Conservation (phyloP, 2,329 filamentous ascomycete genomes). For the Diaporthe longicolla region DNA sequence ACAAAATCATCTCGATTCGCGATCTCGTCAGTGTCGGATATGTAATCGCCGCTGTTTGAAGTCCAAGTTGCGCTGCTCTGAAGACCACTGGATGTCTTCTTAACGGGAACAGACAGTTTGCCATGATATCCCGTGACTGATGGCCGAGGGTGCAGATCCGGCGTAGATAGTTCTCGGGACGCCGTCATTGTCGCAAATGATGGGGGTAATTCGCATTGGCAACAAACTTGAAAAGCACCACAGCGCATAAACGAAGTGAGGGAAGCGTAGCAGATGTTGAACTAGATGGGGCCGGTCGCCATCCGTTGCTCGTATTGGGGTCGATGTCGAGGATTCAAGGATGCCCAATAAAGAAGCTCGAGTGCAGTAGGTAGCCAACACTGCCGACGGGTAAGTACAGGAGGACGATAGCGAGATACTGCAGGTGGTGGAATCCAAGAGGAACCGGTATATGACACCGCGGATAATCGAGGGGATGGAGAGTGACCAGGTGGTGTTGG, state of each 20-base stretch:
- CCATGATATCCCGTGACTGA: slow-evolving; percentile 37
- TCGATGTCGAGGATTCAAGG: slow-evolving; percentile 29
- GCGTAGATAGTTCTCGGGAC: slow-evolving; percentile 35
- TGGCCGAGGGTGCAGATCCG: slow-evolving; percentile 42
- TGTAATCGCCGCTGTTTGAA: slow-evolving; percentile 65
- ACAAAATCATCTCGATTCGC: slow-evolving; percentile 65
- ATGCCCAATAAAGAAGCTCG: slow-evolving; percentile 40
- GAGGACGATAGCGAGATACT: slow-evolving; percentile 38
- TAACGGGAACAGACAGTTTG: slow-evolving; percentile 33
- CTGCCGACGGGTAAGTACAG: slow-evolving; percentile 40
- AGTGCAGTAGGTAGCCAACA: slow-evolving; percentile 34
- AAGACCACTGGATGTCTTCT: slow-evolving; percentile 41
- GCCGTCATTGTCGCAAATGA: slow-evolving; percentile 29
- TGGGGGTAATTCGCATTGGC: slow-evolving; percentile 14
- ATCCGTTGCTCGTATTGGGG: slow-evolving; percentile 5
- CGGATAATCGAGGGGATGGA: slow-evolving; percentile 10
- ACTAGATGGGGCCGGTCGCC: slow-evolving; percentile 10
- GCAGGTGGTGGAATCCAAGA: slow-evolving; percentile 34
- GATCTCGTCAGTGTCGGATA: slow-evolving; percentile 64
- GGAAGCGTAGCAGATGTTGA: slow-evolving; percentile 10
- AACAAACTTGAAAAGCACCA: slow-evolving; percentile 28
- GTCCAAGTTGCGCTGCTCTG: slow-evolving; percentile 70
- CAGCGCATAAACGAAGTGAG: slow-evolving; percentile 31
- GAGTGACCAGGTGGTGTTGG: slow-evolving; percentile 9
- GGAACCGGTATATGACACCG: slow-evolving; percentile 24